These are phyloP conservation scores for Kitagawia praeruptora DNA, from an alignment of 129 eudicot species.

Conservation along the genomic window DNA sequence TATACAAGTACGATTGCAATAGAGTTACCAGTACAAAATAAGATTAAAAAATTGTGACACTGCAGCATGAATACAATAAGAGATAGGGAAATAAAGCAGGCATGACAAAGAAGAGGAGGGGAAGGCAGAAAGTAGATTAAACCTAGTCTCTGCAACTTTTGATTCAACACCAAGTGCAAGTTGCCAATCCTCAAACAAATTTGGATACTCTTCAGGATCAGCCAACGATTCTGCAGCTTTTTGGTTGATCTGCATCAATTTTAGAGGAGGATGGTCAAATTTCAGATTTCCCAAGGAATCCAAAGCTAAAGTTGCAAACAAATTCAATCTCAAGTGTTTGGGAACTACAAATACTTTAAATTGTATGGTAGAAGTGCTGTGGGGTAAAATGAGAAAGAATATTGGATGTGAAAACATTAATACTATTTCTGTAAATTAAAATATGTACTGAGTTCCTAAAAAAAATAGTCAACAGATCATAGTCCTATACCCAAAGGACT, in stretches of 20 bases:
- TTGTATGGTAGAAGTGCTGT: not conserved
- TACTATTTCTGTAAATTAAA: not conserved
- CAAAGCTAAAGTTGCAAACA: not conserved
- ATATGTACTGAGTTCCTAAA: not conserved
- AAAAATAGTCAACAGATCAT: not conserved
- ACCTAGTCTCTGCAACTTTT: constrained; percentile 78
- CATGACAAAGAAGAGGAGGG: not conserved
- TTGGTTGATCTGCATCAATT: constrained; percentile 64
- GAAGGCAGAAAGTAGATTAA: not conserved
- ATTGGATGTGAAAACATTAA: not conserved
- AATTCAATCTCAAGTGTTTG: not conserved
- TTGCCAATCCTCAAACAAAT: constrained; percentile 98
- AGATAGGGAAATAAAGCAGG: constrained; percentile 1
- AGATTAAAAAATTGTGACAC: not conserved
- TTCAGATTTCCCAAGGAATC: not conserved
- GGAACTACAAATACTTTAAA: not conserved
- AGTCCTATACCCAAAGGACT: not conserved
- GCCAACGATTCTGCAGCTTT: constrained; percentile 99
- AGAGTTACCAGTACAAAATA: not conserved
- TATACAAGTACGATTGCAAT: not conserved
- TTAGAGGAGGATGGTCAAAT: not conserved
- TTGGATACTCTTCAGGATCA: constrained; percentile 92
- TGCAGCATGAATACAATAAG: not conserved
- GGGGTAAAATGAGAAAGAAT: not conserved
- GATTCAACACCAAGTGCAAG: constrained; percentile 80